These are phyloP conservation scores for Annulohypoxylon moriforme DNA, from an alignment of 495 filamentous ascomycete species.

Conservation along the genomic window DNA sequence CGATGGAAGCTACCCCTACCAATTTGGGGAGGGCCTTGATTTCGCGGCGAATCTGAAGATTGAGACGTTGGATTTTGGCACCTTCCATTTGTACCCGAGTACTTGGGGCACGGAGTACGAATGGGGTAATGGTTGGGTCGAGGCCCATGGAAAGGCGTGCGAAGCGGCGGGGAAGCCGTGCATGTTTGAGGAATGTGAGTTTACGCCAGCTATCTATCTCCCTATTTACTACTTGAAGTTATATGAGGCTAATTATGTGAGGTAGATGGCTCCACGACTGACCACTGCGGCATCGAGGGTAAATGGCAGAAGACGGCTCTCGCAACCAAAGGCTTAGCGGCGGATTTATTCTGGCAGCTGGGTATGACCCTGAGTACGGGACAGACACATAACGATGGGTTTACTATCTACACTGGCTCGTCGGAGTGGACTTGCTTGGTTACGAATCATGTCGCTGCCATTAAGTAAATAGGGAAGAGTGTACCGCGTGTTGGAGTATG, in stretches of 20 bases:
- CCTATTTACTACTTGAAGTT: not conserved
- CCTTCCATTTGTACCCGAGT: slow-evolving; percentile 74
- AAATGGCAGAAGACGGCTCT: slow-evolving; percentile 68
- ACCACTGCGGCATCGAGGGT: slow-evolving; percentile 59
- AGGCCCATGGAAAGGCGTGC: slow-evolving; percentile 68
- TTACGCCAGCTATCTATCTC: not conserved
- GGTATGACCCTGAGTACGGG: slow-evolving; percentile 67
- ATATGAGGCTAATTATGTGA: slow-evolving; percentile 49
- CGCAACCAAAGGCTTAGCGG: slow-evolving; percentile 62
- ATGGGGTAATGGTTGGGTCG: slow-evolving; percentile 69
- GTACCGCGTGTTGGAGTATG: not conserved
- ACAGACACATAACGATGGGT: slow-evolving; percentile 69
- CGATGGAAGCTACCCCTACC: slow-evolving; percentile 70
- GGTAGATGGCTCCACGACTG: slow-evolving; percentile 42
- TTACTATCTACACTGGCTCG: slow-evolving; percentile 59
- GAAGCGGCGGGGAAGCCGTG: slow-evolving; percentile 71
- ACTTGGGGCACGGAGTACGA: slow-evolving; percentile 55
- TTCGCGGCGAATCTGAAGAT: slow-evolving; percentile 70
- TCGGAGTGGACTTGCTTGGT: slow-evolving; percentile 56
- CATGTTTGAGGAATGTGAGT: slow-evolving; percentile 76
- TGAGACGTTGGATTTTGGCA: slow-evolving; percentile 71
- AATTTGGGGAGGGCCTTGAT: slow-evolving; percentile 69
- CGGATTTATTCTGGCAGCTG: slow-evolving; percentile 75
- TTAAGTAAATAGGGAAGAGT: slow-evolving; percentile 38
- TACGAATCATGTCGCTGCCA: slow-evolving; percentile 67